phyloP scores from a whole-genome alignment of 2,329 filamentous ascomycete genomes.

The Zymoseptoria crescenta region DNA sequence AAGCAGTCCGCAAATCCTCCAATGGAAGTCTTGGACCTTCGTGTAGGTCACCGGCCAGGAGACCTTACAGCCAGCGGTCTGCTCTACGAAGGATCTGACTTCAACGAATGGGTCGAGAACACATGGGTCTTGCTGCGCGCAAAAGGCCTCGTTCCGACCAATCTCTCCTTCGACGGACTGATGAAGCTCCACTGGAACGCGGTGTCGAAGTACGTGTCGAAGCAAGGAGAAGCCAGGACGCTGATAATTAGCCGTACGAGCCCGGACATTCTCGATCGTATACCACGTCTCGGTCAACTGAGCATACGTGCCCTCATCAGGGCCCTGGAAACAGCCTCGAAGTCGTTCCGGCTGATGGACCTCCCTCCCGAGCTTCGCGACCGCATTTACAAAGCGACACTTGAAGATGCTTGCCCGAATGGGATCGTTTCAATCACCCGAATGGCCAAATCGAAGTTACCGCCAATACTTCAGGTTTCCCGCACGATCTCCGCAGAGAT shows the following conservation, averaged over 20 bases:
- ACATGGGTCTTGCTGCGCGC: not conserved
- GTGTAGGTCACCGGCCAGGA: not conserved
- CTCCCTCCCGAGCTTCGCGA: not conserved
- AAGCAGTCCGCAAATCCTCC: too few species aligned
- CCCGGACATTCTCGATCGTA: too few species aligned
- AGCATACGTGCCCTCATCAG: too few species aligned
- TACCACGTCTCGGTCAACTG: too few species aligned
- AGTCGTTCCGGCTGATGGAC: not conserved
- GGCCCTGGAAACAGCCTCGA: not conserved
- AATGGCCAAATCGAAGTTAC: too few species aligned
- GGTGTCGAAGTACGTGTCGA: too few species aligned
- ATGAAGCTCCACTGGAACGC: not conserved
- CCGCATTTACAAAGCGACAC: not conserved
- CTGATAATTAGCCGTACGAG: not conserved
- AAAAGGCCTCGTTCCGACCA: not conserved
- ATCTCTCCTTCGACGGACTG: not conserved
- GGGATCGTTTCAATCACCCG: not conserved
- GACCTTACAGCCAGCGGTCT: not conserved
- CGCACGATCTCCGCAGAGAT: too few species aligned
- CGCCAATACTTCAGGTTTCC: not conserved
- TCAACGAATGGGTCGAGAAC: not conserved
- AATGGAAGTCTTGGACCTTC: too few species aligned
- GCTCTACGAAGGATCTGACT: not conserved
- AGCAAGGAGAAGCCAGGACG: not conserved
- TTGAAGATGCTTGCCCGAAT: not conserved